Conservation (phyloP, 345 rosid species). For the Eucalyptus pauciflora region DNA sequence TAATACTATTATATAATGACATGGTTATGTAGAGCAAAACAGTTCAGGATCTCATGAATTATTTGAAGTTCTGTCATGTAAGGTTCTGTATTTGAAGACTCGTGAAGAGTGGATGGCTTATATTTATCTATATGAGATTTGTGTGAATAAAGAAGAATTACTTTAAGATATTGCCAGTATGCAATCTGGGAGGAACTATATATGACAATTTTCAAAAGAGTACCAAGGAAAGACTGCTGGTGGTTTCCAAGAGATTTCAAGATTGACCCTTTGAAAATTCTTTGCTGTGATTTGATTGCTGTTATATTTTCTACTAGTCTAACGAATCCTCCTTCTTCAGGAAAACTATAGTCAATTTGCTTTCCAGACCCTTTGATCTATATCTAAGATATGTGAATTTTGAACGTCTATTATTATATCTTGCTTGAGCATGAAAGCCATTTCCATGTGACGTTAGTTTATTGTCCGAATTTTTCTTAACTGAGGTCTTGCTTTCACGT, state of each 20-base stretch:
- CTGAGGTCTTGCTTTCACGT: background rate
- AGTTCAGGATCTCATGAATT: background rate
- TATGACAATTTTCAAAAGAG: background rate
- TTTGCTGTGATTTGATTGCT: background rate
- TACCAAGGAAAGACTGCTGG: background rate
- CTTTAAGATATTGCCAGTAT: background rate
- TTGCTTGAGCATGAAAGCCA: background rate
- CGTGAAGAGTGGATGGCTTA: background rate
- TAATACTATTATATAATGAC: background rate
- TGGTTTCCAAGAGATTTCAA: background rate
- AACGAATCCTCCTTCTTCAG: background rate
- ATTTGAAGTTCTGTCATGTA: background rate
- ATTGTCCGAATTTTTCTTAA: background rate
- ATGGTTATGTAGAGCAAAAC: background rate
- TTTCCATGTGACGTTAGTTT: background rate
- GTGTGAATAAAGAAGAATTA: background rate
- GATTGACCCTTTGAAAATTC: background rate
- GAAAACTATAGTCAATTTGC: background rate
- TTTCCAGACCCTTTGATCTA: background rate
- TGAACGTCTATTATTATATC: background rate
- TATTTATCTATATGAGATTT: background rate
- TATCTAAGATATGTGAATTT: background rate
- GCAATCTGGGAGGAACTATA: background rate
- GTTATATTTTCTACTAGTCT: background rate
- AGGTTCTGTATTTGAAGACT: background rate